phyloP scores from a whole-genome alignment of 1,284 basidiomycete species.

The Ganoderma meredithae region DNA sequence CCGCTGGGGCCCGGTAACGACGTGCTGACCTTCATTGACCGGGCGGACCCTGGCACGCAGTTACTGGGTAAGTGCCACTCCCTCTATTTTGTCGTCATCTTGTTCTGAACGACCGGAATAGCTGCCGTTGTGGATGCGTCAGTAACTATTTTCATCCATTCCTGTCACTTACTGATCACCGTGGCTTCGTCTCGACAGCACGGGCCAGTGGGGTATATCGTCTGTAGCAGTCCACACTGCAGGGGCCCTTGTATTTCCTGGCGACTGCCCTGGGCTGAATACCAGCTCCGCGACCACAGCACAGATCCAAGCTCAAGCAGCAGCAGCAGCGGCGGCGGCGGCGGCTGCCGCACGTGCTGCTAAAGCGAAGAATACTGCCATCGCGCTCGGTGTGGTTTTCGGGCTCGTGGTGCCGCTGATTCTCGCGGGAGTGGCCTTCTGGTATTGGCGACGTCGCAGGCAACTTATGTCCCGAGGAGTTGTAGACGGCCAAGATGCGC shows the following conservation, averaged over 20 bases:
- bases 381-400: conserved; percentile 37
- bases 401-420: conserved; percentile 34
- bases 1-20: conserved; percentile 49
- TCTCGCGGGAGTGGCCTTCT: conserved; percentile 25
- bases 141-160: conserved; percentile 15
- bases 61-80: conserved; percentile 50
- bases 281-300: conserved; percentile 31
- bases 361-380: conserved; percentile 29
- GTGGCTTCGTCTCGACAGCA: conserved; percentile 22
- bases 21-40: conserved; percentile 55
- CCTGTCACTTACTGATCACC: not conserved
- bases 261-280: conserved; percentile 29
- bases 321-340: conserved; percentile 24
- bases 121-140: conserved; percentile 37
- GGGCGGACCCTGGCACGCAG: conserved; percentile 47
- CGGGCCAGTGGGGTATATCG: conserved; percentile 38
- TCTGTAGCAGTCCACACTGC: conserved; percentile 31
- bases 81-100: not conserved
- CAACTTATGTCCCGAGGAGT: conserved; percentile 14
- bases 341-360: conserved; percentile 18
- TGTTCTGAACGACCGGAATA: conserved; percentile 14
- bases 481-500: conserved; percentile 20
- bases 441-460: conserved; percentile 34
- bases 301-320: conserved; percentile 25
- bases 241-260: conserved; percentile 28